phyloP scores from a whole-genome alignment of 2,329 filamentous ascomycete genomes.

The Nemania diffusa region DNA sequence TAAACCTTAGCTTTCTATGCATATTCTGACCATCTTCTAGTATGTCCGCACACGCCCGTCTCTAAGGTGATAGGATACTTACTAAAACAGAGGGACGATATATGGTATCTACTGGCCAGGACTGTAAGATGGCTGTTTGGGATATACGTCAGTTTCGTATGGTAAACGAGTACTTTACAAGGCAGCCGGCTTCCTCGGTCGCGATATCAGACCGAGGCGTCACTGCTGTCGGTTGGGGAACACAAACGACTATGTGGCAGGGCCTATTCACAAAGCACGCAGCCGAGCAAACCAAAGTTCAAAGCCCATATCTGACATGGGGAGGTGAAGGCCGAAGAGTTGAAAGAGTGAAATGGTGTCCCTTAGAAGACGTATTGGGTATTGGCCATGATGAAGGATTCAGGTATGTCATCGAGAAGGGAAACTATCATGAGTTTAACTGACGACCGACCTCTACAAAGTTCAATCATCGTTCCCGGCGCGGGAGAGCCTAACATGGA shows the following conservation, averaged over 20 bases:
- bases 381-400: constrained; percentile 87
- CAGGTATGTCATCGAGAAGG: constrained; percentile 54
- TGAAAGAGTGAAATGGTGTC: constrained; percentile 89
- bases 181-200: constrained; percentile 82
- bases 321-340: constrained; percentile 84
- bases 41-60: background rate
- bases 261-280: constrained; percentile 82
- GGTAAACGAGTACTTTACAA: constrained; percentile 87
- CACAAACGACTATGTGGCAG: constrained; percentile 89
- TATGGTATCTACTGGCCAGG: constrained; percentile 91
- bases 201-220: constrained; percentile 89
- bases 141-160: constrained; percentile 95
- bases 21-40: constrained; percentile 23
- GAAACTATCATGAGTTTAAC: constrained; percentile 54
- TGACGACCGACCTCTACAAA: constrained; percentile 12
- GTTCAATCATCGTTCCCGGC: constrained; percentile 81
- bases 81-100: constrained; percentile 76
- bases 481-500: constrained; percentile 98
- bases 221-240: constrained; percentile 91
- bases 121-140: constrained; percentile 63
- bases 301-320: constrained; percentile 93
- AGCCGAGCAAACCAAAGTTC: constrained; percentile 78
- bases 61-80: constrained; percentile 16
- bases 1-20: background rate
- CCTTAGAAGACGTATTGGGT: constrained; percentile 92